phyloP scores from a whole-genome alignment of 192 early-diverging fungal species.

The Piromyces finnis region DNA sequence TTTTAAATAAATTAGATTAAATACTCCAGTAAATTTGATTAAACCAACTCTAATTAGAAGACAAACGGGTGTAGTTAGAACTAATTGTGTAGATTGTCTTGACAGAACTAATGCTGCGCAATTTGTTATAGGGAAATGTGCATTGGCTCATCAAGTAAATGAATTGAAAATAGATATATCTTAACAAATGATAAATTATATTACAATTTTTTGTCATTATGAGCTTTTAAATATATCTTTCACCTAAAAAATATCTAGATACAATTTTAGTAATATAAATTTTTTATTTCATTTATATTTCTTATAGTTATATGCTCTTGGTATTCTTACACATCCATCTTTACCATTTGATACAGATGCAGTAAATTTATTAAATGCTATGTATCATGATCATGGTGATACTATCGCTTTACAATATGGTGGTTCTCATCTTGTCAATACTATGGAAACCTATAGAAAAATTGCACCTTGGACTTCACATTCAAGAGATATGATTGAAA shows the following conservation, averaged over 20 bases:
- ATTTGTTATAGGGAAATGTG: slow-evolving; percentile 85
- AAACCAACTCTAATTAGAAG: slow-evolving; percentile 12
- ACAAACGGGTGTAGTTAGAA: slow-evolving; percentile 77
- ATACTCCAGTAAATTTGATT: neutral
- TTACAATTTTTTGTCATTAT: too few species aligned
- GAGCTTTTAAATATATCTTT: too few species aligned
- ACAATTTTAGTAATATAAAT: too few species aligned
- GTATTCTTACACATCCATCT: slow-evolving; percentile 52
- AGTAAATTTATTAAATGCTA: slow-evolving; percentile 78
- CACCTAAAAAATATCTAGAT: too few species aligned
- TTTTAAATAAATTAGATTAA: too few species aligned
- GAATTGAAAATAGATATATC: neutral
- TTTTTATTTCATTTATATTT: neutral
- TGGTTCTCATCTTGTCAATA: slow-evolving; percentile 94
- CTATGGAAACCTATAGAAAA: slow-evolving; percentile 91
- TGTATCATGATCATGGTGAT: slow-evolving; percentile 97
- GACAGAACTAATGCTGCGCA: slow-evolving; percentile 97
- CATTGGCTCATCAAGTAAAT: slow-evolving; percentile 62
- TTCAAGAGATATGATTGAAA: slow-evolving; percentile 90
- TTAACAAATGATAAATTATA: too few species aligned
- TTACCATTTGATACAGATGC: slow-evolving; percentile 88
- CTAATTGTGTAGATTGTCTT: slow-evolving; percentile 96
- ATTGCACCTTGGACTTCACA: slow-evolving; percentile 89
- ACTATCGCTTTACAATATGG: slow-evolving; percentile 89
- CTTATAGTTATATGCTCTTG: slow-evolving; percentile 60